A percentile compares a stretch with the other conserved stretches of the same genome.
Evolutionary conservation across 805 yeast genomes (phyloP).

Genomic region (Lipomyces spencermartinsiae): DNA sequence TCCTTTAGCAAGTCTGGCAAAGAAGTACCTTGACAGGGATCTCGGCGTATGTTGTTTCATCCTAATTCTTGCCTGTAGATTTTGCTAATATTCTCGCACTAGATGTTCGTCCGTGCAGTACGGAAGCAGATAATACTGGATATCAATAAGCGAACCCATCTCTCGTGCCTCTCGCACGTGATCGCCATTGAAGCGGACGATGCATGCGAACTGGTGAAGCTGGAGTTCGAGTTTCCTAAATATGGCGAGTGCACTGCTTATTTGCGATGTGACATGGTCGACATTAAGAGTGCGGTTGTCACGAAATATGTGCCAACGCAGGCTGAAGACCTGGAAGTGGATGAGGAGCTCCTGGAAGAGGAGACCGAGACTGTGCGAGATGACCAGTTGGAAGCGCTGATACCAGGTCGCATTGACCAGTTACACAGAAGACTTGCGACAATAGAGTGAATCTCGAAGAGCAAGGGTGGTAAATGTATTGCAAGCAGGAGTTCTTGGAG

Average conservation of each 20-base stretch:
- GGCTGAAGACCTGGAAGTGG: slow-evolving; percentile 3
- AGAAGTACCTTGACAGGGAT: slow-evolving; percentile 23
- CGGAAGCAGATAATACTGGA: slow-evolving; percentile 28
- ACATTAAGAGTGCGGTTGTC: slow-evolving; percentile 27
- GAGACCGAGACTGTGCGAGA: slow-evolving; percentile 15
- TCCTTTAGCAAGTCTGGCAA: slow-evolving; percentile 19
- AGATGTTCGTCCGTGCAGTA: slow-evolving; percentile 26
- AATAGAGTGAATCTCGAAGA: background rate
- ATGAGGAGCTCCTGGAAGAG: slow-evolving; percentile 10
- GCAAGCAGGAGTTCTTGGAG: background rate
- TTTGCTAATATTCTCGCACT: slow-evolving; percentile 1
- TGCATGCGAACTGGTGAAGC: slow-evolving; percentile 31
- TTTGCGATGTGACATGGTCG: slow-evolving; percentile 24
- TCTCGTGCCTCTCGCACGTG: slow-evolving; percentile 25
- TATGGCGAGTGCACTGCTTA: slow-evolving; percentile 16
- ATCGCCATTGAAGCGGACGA: slow-evolving; percentile 34
- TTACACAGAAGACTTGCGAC: slow-evolving; percentile 12
- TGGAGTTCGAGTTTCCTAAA: slow-evolving; percentile 18
- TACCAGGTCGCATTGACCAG: slow-evolving; percentile 27
- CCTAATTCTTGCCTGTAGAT: background rate
- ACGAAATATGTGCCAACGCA: background rate
- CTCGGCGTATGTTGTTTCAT: slow-evolving; percentile 14
- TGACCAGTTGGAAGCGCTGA: slow-evolving; percentile 16
- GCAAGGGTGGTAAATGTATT: background rate
- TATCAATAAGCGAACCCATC: slow-evolving; percentile 22